Percentiles rank a stretch among this genome's conserved stretches.
Evolutionary conservation across 768 basidiomycete genomes (phyloP).

Genomic region (Podaxis sp.): DNA sequence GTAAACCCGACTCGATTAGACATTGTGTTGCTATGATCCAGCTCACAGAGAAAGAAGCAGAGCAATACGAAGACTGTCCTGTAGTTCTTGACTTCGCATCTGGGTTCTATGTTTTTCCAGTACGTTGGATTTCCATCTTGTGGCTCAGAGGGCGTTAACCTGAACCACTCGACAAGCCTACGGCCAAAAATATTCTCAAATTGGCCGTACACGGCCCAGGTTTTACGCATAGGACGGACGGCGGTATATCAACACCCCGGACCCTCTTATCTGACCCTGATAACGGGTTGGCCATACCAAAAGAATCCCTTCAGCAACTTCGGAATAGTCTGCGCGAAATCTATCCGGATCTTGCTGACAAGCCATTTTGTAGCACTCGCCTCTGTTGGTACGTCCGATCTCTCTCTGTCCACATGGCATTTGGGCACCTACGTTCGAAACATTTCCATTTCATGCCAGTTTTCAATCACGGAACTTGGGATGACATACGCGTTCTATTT

Average conservation of each 20-base stretch:
- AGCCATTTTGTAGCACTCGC: slow-evolving; percentile 67
- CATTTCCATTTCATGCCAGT: neutral
- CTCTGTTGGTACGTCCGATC: slow-evolving; percentile 73
- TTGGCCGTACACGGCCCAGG: slow-evolving; percentile 75
- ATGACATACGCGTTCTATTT: neutral
- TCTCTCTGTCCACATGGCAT: slow-evolving; percentile 1
- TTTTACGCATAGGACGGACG: slow-evolving; percentile 45
- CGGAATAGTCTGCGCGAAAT: slow-evolving; percentile 48
- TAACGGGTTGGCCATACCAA: slow-evolving; percentile 64
- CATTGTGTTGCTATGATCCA: slow-evolving; percentile 78
- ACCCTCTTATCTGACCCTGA: slow-evolving; percentile 61
- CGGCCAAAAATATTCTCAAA: slow-evolving; percentile 66
- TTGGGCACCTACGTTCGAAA: neutral
- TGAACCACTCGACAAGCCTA: slow-evolving; percentile 46
- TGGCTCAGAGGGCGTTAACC: neutral
- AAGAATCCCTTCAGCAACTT: slow-evolving; percentile 41
- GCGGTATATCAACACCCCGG: slow-evolving; percentile 67
- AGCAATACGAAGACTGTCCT: slow-evolving; percentile 55
- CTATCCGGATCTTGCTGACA: slow-evolving; percentile 75
- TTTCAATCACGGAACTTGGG: neutral
- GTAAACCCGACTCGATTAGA: slow-evolving; percentile 32
- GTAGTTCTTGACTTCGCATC: slow-evolving; percentile 68
- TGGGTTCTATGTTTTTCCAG: slow-evolving; percentile 84
- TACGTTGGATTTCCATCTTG: slow-evolving; percentile 27
- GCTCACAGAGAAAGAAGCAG: slow-evolving; percentile 65